These are phyloP conservation scores for Trametes meyenii DNA, from an alignment of 768 basidiomycete species.

Conservation along the genomic window DNA sequence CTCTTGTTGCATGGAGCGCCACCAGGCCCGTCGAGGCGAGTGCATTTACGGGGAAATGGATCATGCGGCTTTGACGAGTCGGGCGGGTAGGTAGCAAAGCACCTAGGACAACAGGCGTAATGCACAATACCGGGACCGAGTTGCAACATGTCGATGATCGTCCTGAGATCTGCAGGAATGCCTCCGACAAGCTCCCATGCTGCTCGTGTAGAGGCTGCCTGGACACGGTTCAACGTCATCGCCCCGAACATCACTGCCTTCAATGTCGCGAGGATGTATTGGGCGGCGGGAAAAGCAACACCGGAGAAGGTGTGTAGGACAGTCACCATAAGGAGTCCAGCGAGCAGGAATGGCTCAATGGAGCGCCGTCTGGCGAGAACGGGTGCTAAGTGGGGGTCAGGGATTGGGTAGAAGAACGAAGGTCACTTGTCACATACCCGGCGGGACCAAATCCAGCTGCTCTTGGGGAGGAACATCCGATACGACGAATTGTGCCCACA, in stretches of 20 bases:
- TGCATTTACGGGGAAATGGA: neutral
- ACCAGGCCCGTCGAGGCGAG: too few species aligned
- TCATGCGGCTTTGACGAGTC: neutral
- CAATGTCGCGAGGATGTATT: neutral
- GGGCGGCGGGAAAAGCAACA: neutral
- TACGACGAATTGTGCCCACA: too few species aligned
- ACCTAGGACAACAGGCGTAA: neutral
- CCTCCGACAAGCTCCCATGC: too few species aligned
- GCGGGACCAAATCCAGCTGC: too few species aligned
- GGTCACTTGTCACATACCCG: too few species aligned
- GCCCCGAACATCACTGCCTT: neutral
- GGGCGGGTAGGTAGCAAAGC: neutral
- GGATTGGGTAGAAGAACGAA: too few species aligned
- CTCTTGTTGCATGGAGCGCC: too few species aligned
- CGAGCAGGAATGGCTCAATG: neutral
- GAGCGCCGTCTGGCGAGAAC: neutral
- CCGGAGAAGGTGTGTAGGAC: neutral
- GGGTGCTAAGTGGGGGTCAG: neutral
- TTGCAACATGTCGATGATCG: neutral
- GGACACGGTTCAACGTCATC: neutral
- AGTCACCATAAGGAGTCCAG: neutral
- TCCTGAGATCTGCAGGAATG: neutral
- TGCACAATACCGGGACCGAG: neutral
- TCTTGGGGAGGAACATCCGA: too few species aligned
- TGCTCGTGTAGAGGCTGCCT: too few species aligned